These are phyloP conservation scores for Nematocida ironsii DNA, from an alignment of 371 early-diverging fungal species.

Conservation along the genomic window DNA sequence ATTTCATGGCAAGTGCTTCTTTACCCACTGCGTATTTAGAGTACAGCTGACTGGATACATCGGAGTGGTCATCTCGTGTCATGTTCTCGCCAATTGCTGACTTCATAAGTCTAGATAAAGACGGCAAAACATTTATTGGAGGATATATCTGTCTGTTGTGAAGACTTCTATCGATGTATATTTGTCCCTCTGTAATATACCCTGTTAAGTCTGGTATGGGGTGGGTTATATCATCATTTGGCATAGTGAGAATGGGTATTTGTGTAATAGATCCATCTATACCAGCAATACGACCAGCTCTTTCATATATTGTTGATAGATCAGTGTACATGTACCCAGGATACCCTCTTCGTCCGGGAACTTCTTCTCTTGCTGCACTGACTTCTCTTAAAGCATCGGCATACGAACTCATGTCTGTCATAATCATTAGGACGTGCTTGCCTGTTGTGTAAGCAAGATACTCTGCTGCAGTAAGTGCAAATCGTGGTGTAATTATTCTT, in stretches of 20 bases:
- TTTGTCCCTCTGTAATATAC: slow-evolving; percentile 99
- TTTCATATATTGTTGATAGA: slow-evolving; percentile 97
- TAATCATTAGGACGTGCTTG: slow-evolving; percentile 97
- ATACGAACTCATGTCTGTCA: slow-evolving; percentile 99
- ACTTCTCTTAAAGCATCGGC: slow-evolving; percentile 99
- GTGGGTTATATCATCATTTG: slow-evolving; percentile 99
- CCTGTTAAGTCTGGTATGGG: slow-evolving; percentile 99
- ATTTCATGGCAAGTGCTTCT: slow-evolving; percentile 99
- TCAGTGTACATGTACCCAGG: slow-evolving; percentile 99
- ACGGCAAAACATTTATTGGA: slow-evolving; percentile 98
- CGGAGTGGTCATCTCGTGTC: slow-evolving; percentile 97
- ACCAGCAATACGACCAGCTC: slow-evolving; percentile 98
- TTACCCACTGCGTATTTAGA: slow-evolving; percentile 99
- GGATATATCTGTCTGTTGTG: slow-evolving; percentile 99
- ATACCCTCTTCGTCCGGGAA: slow-evolving; percentile 99
- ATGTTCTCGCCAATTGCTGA: slow-evolving; percentile 97
- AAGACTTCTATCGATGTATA: slow-evolving; percentile 96
- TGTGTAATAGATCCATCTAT: slow-evolving; percentile 98
- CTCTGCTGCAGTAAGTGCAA: slow-evolving; percentile 98
- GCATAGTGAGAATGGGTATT: slow-evolving; percentile 99
- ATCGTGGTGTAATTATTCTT: slow-evolving; percentile 98
- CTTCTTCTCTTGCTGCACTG: slow-evolving; percentile 99
- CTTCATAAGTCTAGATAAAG: slow-evolving; percentile 98
- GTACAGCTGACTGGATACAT: slow-evolving; percentile 98
- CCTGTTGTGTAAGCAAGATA: slow-evolving; percentile 98